Percentiles rank a stretch among this genome's conserved stretches.
phyloP scores from a whole-genome alignment of 139 green algal genomes.

The Micromonas commoda region DNA sequence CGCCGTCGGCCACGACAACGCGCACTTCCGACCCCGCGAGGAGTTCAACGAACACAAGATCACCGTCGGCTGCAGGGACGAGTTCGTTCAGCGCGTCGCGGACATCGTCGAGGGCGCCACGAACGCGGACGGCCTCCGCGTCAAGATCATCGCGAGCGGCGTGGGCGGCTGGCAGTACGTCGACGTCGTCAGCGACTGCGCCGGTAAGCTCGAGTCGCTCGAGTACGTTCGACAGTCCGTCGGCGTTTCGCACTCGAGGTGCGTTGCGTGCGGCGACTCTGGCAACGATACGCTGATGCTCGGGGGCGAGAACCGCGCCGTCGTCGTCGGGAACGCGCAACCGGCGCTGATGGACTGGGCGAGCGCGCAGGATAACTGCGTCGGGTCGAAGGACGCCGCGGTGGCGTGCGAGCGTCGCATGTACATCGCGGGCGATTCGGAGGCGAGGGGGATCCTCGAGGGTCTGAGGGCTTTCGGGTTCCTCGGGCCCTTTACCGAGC shows the following conservation, averaged over 20 bases:
- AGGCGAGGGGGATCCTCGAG: conserved; percentile 27
- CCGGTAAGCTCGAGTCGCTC: conserved; percentile 71
- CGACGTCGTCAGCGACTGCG: conserved; percentile 63
- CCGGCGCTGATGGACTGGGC: conserved; percentile 46
- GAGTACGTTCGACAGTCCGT: conserved; percentile 39
- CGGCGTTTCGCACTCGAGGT: conserved; percentile 49
- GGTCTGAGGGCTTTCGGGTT: conserved; percentile 9
- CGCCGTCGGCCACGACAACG: conserved; percentile 20
- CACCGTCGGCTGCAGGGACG: conserved; percentile 54
- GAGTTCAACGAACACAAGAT: conserved; percentile 59
- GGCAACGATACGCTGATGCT: conserved; percentile 94
- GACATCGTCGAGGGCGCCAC: conserved; percentile 34
- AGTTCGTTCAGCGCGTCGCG: conserved; percentile 38
- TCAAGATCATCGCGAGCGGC: conserved; percentile 63
- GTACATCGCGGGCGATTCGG: neutral
- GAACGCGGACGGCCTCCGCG: conserved; percentile 30
- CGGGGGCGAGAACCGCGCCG: conserved; percentile 50
- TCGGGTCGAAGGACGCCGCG: too few relatives aligned
- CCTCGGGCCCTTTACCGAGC: too few relatives aligned
- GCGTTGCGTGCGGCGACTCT: conserved; percentile 79
- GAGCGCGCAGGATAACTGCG: too few relatives aligned
- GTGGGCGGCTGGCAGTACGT: conserved; percentile 74
- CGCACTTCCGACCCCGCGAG: conserved; percentile 29
- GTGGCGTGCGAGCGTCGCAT: conserved; percentile 13
- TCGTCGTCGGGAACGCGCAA: conserved; percentile 80